Evolutionary conservation across 331 rosid species (phyloP).

Genomic region (Phaseolus coccineus): DNA sequence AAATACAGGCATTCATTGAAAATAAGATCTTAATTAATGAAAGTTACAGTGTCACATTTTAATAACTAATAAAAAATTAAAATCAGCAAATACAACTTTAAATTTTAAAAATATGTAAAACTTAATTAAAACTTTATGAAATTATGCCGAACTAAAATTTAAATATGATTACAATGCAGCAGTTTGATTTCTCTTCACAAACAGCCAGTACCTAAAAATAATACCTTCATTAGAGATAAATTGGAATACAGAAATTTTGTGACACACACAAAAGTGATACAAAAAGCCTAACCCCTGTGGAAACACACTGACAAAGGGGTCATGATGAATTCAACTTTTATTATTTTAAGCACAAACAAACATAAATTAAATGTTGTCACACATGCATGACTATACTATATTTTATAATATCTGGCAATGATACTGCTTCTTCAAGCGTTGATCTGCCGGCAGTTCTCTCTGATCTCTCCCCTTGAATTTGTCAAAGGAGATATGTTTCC

Average conservation of each 20-base stretch:
- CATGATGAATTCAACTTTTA: slow-evolving; percentile 16
- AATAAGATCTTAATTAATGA: background rate
- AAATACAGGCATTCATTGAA: too few species aligned
- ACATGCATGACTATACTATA: background rate
- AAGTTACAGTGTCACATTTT: background rate
- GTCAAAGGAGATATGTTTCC: slow-evolving; percentile 85
- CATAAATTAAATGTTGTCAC: slow-evolving; percentile 4
- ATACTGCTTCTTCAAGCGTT: slow-evolving; percentile 44
- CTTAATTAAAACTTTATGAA: background rate
- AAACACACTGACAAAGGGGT: background rate
- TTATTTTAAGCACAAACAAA: slow-evolving; percentile 1
- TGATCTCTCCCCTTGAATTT: slow-evolving; percentile 81
- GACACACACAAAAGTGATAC: slow-evolving; percentile 16
- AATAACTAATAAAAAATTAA: background rate
- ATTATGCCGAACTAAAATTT: background rate
- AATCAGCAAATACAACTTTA: background rate
- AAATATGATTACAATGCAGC: background rate
- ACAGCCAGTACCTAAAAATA: background rate
- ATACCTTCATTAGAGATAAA: slow-evolving; percentile 25
- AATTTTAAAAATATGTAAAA: background rate
- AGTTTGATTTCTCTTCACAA: slow-evolving; percentile 7
- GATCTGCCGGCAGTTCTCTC: slow-evolving; percentile 67
- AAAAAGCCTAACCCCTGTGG: background rate
- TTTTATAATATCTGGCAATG: background rate
- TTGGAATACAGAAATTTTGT: slow-evolving; percentile 16